phyloP scores from a whole-genome alignment of 352 stramenopile species.

The Phytophthora tentaculata region DNA sequence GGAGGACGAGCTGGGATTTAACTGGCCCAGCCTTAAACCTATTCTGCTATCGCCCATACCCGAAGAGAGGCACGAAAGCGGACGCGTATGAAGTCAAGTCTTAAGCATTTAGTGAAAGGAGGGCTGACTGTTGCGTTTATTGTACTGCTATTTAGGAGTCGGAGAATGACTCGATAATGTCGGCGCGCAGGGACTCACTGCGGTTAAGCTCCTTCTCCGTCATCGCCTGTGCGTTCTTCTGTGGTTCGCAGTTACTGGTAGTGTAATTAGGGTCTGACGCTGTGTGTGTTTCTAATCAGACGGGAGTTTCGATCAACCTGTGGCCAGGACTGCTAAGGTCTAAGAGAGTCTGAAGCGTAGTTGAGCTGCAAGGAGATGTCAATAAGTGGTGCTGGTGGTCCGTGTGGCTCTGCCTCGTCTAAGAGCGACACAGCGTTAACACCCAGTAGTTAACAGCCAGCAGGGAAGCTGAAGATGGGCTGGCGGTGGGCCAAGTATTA shows the following conservation, averaged over 20 bases:
- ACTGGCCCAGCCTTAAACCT: conserved; percentile 62
- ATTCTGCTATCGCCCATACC: conserved; percentile 75
- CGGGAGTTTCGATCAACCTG: conserved; percentile 45
- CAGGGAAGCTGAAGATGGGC: conserved; percentile 5
- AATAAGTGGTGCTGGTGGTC: conserved; percentile 7
- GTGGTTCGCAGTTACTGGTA: not conserved
- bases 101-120: not conserved
- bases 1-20: conserved; percentile 39
- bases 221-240: conserved; percentile 49
- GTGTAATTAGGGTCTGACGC: conserved; percentile 9
- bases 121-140: conserved; percentile 4
- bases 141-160: conserved; percentile 46
- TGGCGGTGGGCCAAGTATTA: conserved; percentile 13
- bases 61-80: conserved; percentile 62
- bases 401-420: conserved; percentile 16
- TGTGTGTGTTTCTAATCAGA: conserved; percentile 31
- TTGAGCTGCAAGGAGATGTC: not conserved
- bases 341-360: conserved; percentile 1
- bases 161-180: conserved; percentile 52
- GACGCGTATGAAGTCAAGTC: conserved; percentile 37
- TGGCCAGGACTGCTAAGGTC: conserved; percentile 34
- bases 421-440: conserved; percentile 13
- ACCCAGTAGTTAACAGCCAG: not conserved
- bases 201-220: conserved; percentile 48
- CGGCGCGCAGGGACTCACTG: conserved; percentile 40